Conservation (phyloP, 169 alveolate species). For the Eimeria tenella region DNA sequence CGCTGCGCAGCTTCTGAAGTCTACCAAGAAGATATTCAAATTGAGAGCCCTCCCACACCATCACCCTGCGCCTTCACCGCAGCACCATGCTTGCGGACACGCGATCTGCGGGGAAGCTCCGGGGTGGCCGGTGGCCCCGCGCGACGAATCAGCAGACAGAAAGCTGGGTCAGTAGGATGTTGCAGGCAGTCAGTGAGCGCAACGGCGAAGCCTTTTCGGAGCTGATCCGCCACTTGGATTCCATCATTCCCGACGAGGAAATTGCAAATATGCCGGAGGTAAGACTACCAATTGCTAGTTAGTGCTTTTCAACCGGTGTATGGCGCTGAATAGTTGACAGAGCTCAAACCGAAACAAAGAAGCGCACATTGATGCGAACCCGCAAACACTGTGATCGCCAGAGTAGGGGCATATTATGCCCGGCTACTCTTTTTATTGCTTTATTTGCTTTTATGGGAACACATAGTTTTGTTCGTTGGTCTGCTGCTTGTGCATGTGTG, state of each 20-base stretch:
- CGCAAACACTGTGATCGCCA: too few relatives aligned
- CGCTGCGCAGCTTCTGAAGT: too few relatives aligned
- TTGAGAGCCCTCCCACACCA: too few relatives aligned
- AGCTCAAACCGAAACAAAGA: too few relatives aligned
- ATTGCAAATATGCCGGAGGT: constrained; percentile 72
- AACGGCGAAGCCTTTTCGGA: constrained; percentile 59
- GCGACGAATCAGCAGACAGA: constrained; percentile 34
- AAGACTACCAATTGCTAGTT: background rate
- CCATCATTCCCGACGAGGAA: constrained; percentile 45
- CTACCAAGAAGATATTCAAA: too few relatives aligned
- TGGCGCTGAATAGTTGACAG: too few relatives aligned
- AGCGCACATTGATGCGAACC: too few relatives aligned
- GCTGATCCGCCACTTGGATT: background rate
- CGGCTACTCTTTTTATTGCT: background rate
- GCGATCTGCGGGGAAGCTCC: background rate
- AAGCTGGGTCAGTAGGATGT: constrained; percentile 34
- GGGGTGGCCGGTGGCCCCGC: background rate
- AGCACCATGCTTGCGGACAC: background rate
- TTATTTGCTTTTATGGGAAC: background rate
- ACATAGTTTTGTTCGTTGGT: too few relatives aligned
- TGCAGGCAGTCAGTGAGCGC: constrained; percentile 7
- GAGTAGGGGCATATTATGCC: too few relatives aligned
- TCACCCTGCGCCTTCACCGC: background rate
- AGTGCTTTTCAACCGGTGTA: too few relatives aligned
- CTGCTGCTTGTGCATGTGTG: too few relatives aligned